These are phyloP conservation scores for Coemansia sp. DNA, from an alignment of 192 early-diverging fungal species.

Conservation along the genomic window DNA sequence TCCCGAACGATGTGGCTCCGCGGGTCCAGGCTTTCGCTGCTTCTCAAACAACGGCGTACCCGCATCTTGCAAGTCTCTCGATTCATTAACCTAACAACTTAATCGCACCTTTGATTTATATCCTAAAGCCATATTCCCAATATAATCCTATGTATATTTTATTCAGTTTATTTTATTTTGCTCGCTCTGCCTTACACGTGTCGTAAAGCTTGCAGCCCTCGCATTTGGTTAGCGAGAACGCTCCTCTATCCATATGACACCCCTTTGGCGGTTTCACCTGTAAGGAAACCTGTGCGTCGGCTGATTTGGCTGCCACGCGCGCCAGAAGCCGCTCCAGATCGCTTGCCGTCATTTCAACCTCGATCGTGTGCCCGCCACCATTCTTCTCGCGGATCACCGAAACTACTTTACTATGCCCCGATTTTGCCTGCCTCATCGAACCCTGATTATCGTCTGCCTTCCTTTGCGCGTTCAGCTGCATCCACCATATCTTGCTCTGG, in stretches of 20 bases:
- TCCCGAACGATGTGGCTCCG: neutral
- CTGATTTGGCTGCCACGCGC: neutral
- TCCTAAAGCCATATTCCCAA: neutral
- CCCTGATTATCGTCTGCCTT: neutral
- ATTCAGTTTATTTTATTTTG: neutral
- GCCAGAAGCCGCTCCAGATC: constrained; percentile 18
- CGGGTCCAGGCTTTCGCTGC: neutral
- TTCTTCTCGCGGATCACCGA: constrained; percentile 13
- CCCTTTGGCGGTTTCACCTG: neutral
- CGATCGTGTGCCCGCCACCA: constrained; percentile 26
- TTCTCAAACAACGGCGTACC: neutral
- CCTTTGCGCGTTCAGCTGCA: neutral
- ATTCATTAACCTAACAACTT: neutral
- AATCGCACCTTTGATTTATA: neutral
- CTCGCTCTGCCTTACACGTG: neutral
- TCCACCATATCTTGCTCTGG: too few species aligned
- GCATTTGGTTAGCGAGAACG: neutral
- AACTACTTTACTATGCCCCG: neutral
- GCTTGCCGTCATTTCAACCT: constrained; percentile 21
- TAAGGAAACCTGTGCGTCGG: neutral
- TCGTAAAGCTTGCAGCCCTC: neutral
- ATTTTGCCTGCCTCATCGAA: neutral
- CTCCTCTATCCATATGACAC: neutral
- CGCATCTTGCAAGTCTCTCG: neutral
- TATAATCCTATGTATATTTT: neutral